phyloP scores from a whole-genome alignment of 306 rosid genomes.

The Lagenaria siceraria region DNA sequence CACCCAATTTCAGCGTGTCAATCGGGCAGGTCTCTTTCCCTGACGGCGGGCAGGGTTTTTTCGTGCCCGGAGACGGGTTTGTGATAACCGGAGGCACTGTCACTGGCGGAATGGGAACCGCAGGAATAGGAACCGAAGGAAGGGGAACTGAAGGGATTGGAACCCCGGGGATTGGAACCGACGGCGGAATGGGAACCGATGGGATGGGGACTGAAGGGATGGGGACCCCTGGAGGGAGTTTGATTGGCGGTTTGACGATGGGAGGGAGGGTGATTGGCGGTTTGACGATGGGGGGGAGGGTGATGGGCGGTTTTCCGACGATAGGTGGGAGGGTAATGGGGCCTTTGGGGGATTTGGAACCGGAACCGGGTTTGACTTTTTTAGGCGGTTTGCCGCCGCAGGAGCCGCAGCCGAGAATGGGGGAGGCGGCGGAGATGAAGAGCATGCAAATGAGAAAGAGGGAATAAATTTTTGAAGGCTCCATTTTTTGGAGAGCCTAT shows the following conservation, averaged over 20 bases:
- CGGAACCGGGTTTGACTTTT: slow-evolving; percentile 17
- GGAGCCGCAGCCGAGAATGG: slow-evolving; percentile 53
- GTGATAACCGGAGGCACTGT: background rate
- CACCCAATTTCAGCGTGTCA: slow-evolving; percentile 68
- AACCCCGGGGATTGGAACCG: background rate
- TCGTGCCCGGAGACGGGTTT: slow-evolving; percentile 3
- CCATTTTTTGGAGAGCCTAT: slow-evolving; percentile 29
- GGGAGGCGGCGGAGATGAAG: slow-evolving; percentile 50
- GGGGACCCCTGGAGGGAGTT: background rate
- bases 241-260: background rate
- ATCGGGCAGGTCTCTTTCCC: slow-evolving; percentile 60
- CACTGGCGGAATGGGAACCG: background rate
- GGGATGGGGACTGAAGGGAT: slow-evolving; percentile 12
- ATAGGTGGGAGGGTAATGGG: slow-evolving; percentile 19
- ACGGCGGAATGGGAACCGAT: slow-evolving; percentile 2
- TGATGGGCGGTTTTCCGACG: slow-evolving; percentile 9
- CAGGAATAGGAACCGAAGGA: background rate
- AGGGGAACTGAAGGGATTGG: slow-evolving; percentile 5
- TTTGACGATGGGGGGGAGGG: slow-evolving; percentile 4
- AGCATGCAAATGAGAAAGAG: slow-evolving; percentile 65
- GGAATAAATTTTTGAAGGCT: slow-evolving; percentile 39
- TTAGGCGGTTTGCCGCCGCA: slow-evolving; percentile 53
- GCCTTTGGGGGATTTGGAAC: slow-evolving; percentile 17
- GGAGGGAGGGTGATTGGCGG: slow-evolving; percentile 14
- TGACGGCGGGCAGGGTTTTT: slow-evolving; percentile 27